These are phyloP conservation scores for Fulvia fulva DNA, from an alignment of 2,329 filamentous ascomycete genomes.

Conservation along the genomic window DNA sequence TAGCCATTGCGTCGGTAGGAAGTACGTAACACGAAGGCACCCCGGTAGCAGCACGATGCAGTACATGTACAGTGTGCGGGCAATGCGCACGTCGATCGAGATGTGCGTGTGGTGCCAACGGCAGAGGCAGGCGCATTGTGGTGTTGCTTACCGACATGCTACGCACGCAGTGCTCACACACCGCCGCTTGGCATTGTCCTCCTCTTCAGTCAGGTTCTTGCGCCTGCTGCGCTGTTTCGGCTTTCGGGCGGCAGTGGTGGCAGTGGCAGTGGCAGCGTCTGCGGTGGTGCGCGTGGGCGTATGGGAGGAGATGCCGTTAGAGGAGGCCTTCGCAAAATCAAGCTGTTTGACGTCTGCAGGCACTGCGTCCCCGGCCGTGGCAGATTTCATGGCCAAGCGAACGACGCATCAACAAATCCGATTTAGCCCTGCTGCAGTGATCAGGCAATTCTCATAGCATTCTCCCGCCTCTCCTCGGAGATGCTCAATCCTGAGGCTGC, in stretches of 20 bases:
- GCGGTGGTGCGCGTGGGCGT: not conserved
- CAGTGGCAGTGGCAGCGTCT: not conserved
- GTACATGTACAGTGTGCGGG: not conserved
- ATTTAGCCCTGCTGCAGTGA: not conserved
- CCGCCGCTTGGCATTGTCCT: slow-evolving; percentile 42
- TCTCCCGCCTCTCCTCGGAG: not conserved
- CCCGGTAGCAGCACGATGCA: not conserved
- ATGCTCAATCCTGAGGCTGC: not conserved
- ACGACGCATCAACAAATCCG: not conserved
- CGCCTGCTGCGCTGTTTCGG: slow-evolving; percentile 22
- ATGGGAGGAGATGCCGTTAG: slow-evolving; percentile 4
- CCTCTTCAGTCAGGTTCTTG: slow-evolving; percentile 26
- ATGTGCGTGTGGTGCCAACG: too few species aligned
- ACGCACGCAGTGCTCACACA: slow-evolving; percentile 38
- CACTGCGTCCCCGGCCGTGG: slow-evolving; percentile 7
- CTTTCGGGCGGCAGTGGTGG: slow-evolving; percentile 11
- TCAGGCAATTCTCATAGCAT: not conserved
- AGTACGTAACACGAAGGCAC: not conserved
- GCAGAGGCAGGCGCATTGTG: not conserved
- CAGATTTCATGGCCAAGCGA: slow-evolving; percentile 7
- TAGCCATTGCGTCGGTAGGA: slow-evolving; percentile 4
- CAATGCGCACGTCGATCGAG: not conserved
- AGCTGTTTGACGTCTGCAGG: slow-evolving; percentile 9
- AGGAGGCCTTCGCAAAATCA: not conserved
- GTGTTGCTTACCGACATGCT: slow-evolving; percentile 28